Evolutionary conservation across 202 grass and related monocot species (phyloP).

Genomic region (Dendrocalamus latiflorus): DNA sequence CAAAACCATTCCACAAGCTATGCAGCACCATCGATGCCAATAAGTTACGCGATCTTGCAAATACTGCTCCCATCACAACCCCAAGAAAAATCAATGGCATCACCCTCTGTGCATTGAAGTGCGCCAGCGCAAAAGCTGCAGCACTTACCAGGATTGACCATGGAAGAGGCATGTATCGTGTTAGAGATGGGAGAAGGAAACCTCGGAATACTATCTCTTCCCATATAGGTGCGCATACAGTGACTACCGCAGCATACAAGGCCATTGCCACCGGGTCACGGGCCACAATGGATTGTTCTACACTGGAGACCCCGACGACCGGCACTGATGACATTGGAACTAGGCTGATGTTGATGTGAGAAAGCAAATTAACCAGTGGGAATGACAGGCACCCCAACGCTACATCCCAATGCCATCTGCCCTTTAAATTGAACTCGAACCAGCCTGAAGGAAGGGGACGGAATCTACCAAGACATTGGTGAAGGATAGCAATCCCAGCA

Average conservation of each 20-base stretch:
- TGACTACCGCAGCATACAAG: conserved; percentile 80
- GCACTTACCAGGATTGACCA: conserved; percentile 78
- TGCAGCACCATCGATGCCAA: conserved; percentile 79
- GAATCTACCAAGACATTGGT: conserved; percentile 83
- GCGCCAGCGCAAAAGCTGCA: conserved; percentile 67
- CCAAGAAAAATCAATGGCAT: conserved; percentile 87
- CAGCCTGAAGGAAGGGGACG: conserved; percentile 77
- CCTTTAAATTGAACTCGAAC: conserved; percentile 78
- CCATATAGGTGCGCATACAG: conserved; percentile 87
- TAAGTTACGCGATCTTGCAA: conserved; percentile 72
- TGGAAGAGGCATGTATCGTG: conserved; percentile 73
- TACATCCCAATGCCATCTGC: conserved; percentile 79
- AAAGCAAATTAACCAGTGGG: conserved; percentile 81
- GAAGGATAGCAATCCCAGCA: conserved; percentile 84
- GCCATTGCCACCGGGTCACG: conserved; percentile 75
- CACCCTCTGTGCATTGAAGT: conserved; percentile 89
- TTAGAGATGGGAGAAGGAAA: conserved; percentile 91
- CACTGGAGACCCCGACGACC: conserved; percentile 52
- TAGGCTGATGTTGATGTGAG: conserved; percentile 74
- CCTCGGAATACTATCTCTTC: conserved; percentile 97
- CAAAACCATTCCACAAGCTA: conserved; percentile 95
- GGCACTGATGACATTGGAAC: conserved; percentile 55
- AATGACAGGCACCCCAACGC: conserved; percentile 65
- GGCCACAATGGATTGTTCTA: conserved; percentile 89
- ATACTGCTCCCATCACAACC: conserved; percentile 84